A percentile compares a stretch with the other conserved stretches of the same genome.
Evolutionary conservation across 768 basidiomycete genomes (phyloP).

Genomic region (button mushroom (Agaricus bisporus)): DNA sequence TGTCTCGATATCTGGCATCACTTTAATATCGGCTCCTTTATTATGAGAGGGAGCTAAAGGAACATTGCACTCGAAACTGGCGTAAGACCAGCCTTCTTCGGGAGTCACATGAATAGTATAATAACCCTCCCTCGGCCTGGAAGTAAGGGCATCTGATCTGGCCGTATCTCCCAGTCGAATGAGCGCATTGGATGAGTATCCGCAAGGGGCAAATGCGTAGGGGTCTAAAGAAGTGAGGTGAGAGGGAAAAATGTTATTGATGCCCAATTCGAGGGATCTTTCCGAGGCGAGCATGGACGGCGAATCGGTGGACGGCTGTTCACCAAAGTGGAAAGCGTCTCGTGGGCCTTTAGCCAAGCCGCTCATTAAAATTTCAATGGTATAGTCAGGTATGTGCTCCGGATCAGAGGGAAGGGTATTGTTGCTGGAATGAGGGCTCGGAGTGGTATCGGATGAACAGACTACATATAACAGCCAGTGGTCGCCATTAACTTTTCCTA

Average conservation of each 20-base stretch:
- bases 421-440: constrained; percentile 12
- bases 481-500: constrained; percentile 97
- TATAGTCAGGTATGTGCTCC: constrained; percentile 62
- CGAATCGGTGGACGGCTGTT: constrained; percentile 21
- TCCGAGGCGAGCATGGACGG: constrained; percentile 50
- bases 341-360: constrained; percentile 74
- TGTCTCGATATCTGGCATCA: constrained; percentile 69
- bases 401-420: constrained; percentile 9
- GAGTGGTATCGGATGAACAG: constrained; percentile 35
- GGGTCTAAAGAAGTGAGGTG: constrained; percentile 82
- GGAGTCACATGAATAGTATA: constrained; percentile 99
- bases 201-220: constrained; percentile 92
- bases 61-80: constrained; percentile 98
- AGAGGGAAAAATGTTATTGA: constrained; percentile 75
- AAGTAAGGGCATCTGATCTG: constrained; percentile 15
- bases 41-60: constrained; percentile 44
- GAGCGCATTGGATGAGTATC: constrained; percentile 93
- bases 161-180: constrained; percentile 51
- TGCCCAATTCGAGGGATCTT: constrained; percentile 69
- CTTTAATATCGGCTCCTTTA: constrained; percentile 17
- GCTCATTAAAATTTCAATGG: constrained; percentile 98
- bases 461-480: constrained; percentile 98
- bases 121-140: constrained; percentile 68
- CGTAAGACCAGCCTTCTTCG: constrained; percentile 97
- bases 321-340: constrained; percentile 62